Evolutionary conservation across 2,329 filamentous ascomycete genomes (phyloP).

Genomic region (Penicillium sp.): DNA sequence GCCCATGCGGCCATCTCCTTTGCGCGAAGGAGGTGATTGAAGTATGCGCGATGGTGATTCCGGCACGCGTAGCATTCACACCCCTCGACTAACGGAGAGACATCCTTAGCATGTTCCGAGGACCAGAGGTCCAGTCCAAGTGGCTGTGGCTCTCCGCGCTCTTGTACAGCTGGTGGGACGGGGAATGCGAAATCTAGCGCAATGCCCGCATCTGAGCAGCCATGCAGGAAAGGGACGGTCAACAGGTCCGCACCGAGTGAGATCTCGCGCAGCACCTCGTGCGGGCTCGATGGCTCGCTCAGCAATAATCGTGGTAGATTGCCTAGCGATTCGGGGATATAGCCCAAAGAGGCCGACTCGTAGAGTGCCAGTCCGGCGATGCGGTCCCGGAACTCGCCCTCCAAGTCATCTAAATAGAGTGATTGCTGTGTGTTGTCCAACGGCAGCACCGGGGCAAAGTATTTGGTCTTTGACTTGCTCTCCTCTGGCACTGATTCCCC

Average conservation of each 20-base stretch:
- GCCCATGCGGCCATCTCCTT: constrained; percentile 98
- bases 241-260: constrained; percentile 78
- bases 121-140: constrained; percentile 82
- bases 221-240: constrained; percentile 72
- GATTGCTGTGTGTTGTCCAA: constrained; percentile 74
- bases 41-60: constrained; percentile 79
- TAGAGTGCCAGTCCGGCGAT: constrained; percentile 77
- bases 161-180: constrained; percentile 27
- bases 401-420: constrained; percentile 75
- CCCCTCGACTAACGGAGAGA: constrained; percentile 61
- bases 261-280: constrained; percentile 75
- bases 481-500: constrained; percentile 34
- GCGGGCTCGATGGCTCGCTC: constrained; percentile 68
- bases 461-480: constrained; percentile 48
- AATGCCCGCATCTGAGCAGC: constrained; percentile 79
- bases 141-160: constrained; percentile 37
- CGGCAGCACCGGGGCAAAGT: constrained; percentile 70
- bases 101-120: constrained; percentile 59
- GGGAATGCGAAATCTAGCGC: constrained; percentile 80
- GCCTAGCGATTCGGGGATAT: constrained; percentile 63
- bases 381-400: constrained; percentile 60
- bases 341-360: constrained; percentile 67
- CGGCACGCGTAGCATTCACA: constrained; percentile 85
- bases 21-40: constrained; percentile 83
- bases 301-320: constrained; percentile 74